phyloP scores from a whole-genome alignment of 345 rosid genomes.

The Moricandia arvensis region DNA sequence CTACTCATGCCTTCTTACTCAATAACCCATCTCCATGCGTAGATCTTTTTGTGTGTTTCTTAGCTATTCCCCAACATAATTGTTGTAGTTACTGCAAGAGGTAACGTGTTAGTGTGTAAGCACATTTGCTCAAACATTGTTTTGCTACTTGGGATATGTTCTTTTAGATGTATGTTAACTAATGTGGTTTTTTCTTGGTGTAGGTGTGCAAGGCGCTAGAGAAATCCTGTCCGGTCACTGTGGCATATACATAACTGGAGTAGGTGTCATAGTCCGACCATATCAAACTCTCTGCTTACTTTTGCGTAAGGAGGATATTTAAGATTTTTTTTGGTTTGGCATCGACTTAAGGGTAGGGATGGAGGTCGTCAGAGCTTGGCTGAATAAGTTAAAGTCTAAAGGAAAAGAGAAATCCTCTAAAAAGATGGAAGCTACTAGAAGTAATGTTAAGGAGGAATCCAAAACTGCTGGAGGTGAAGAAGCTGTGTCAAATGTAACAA shows the following conservation, averaged over 20 bases:
- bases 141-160: neutral
- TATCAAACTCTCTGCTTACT: neutral
- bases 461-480: slow-evolving; percentile 69
- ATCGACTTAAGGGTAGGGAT: slow-evolving; percentile 38
- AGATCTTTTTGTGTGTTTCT: neutral
- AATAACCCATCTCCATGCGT: no score
- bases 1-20: neutral
- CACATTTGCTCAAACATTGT: neutral
- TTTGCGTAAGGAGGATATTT: neutral
- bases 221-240: no score
- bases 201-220: slow-evolving; percentile 10
- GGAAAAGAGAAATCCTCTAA: slow-evolving; percentile 61
- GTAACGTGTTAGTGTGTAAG: neutral
- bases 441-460: slow-evolving; percentile 58
- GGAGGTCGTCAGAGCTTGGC: slow-evolving; percentile 78
- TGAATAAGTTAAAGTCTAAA: slow-evolving; percentile 68
- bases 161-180: neutral
- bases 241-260: no score
- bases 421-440: slow-evolving; percentile 59
- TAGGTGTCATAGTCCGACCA: neutral
- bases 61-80: neutral
- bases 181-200: slow-evolving; percentile 2
- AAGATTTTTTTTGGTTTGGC: neutral
- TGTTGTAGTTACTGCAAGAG: neutral
- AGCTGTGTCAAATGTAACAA: slow-evolving; percentile 83